These are phyloP conservation scores for Peronospora destructor DNA, from an alignment of 352 stramenopile species.

Conservation along the genomic window DNA sequence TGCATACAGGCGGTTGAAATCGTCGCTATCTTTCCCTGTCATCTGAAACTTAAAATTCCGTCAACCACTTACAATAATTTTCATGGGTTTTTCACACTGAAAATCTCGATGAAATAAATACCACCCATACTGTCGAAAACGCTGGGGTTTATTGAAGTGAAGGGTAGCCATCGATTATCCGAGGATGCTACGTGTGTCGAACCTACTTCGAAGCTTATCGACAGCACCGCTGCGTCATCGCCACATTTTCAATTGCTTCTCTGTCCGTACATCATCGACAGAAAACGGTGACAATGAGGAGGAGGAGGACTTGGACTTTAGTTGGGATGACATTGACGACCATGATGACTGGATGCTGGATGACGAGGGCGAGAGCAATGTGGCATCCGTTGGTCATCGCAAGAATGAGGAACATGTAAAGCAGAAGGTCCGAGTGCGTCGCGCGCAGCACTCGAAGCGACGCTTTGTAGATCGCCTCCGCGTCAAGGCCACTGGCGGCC, in stretches of 20 bases:
- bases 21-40: conserved; percentile 10
- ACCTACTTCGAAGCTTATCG: conserved; percentile 43
- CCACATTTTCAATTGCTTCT: conserved; percentile 11
- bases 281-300: conserved; percentile 23
- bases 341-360: conserved; percentile 20
- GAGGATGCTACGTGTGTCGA: conserved; percentile 40
- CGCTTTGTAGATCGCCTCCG: conserved; percentile 88
- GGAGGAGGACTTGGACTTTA: conserved; percentile 30
- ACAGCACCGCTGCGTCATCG: conserved; percentile 33
- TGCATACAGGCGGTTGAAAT: conserved; percentile 34
- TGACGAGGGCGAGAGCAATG: conserved; percentile 15
- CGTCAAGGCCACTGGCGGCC: conserved; percentile 81
- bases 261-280: conserved; percentile 8
- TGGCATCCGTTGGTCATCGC: conserved; percentile 24
- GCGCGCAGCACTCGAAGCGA: conserved; percentile 81
- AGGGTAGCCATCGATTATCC: neutral
- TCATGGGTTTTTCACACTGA: too few relatives aligned
- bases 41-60: neutral
- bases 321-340: conserved; percentile 36
- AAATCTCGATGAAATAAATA: too few relatives aligned
- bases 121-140: neutral
- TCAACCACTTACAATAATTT: too few relatives aligned
- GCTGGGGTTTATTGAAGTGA: neutral
- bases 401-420: conserved; percentile 80
- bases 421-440: conserved; percentile 78